Evolutionary conservation across 805 yeast species (phyloP).

Genomic region (Metschnikowia gelsemii): DNA sequence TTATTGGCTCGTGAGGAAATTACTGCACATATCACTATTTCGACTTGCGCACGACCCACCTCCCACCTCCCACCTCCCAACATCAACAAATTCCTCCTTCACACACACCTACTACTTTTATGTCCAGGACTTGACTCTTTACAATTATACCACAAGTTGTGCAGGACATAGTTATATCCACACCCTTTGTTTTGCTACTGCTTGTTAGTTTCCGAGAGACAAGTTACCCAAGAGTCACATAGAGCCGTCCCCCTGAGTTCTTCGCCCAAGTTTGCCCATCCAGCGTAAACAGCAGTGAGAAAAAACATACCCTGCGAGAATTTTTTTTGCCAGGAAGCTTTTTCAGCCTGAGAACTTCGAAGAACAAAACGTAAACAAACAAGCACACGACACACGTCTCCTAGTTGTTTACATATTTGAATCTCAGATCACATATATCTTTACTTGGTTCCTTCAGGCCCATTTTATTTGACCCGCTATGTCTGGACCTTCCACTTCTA

Average conservation of each 20-base stretch:
- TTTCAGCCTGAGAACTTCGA: conserved; percentile 1
- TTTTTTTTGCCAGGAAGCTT: not conserved
- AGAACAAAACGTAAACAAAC: conserved; percentile 10
- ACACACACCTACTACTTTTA: conserved; percentile 25
- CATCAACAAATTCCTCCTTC: conserved; percentile 22
- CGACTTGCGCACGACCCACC: conserved; percentile 19
- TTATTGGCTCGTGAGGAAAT: conserved; percentile 8
- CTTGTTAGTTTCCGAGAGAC: conserved; percentile 1
- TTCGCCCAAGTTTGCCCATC: conserved; percentile 9
- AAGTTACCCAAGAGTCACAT: conserved; percentile 1
- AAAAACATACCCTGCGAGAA: not conserved
- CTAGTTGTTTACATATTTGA: not conserved
- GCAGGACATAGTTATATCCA: conserved; percentile 24
- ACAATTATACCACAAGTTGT: conserved; percentile 17
- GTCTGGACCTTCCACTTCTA: conserved; percentile 24
- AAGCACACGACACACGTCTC: conserved; percentile 12
- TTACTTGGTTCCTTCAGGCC: not conserved
- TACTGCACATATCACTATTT: conserved; percentile 12
- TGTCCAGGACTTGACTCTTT: conserved; percentile 23
- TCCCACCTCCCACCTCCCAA: conserved; percentile 16
- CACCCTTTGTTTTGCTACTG: conserved; percentile 18
- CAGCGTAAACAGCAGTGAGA: conserved; percentile 7
- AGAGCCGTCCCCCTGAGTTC: conserved; percentile 1
- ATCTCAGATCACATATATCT: not conserved
- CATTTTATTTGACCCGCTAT: conserved; percentile 2